Conservation (phyloP, 225 moss, liverwort and hornwort genomes). For the Lunularia cruciata region DNA sequence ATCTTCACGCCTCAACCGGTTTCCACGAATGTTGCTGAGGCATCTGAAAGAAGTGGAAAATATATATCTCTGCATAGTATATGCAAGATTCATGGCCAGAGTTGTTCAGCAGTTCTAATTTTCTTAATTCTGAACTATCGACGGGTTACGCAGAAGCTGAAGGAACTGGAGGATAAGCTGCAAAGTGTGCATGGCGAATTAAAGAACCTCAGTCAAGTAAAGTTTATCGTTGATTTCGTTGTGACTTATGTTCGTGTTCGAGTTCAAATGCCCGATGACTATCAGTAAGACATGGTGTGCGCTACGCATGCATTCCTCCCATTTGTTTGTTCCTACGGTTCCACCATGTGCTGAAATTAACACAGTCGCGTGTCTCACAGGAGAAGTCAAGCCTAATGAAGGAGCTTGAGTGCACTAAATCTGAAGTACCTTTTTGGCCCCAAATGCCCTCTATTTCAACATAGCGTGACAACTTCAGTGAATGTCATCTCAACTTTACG, state of each 20-base stretch:
- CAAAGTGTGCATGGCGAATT: conserved; percentile 60
- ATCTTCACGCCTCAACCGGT: background rate
- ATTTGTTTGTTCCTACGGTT: too few relatives aligned
- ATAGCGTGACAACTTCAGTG: background rate
- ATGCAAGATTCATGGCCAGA: too few relatives aligned
- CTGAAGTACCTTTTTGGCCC: conserved; percentile 46
- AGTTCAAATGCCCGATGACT: too few relatives aligned
- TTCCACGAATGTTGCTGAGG: background rate
- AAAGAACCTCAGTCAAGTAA: conserved; percentile 58
- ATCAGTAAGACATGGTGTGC: too few relatives aligned
- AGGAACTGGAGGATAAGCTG: conserved; percentile 66
- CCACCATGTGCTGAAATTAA: background rate
- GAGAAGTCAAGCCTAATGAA: conserved; percentile 67
- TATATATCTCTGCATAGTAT: background rate
- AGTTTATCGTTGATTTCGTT: background rate
- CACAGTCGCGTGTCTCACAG: conserved; percentile 33
- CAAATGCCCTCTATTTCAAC: background rate
- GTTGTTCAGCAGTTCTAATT: background rate
- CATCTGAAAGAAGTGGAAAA: background rate
- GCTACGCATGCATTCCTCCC: too few relatives aligned
- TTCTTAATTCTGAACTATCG: background rate
- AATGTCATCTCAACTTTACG: background rate
- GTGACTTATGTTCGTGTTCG: background rate
- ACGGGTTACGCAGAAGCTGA: conserved; percentile 54
- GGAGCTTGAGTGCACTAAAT: conserved; percentile 53